These are phyloP conservation scores for Tetracentron sinense DNA, from an alignment of 164 flowering plant genomes.

Conservation along the genomic window DNA sequence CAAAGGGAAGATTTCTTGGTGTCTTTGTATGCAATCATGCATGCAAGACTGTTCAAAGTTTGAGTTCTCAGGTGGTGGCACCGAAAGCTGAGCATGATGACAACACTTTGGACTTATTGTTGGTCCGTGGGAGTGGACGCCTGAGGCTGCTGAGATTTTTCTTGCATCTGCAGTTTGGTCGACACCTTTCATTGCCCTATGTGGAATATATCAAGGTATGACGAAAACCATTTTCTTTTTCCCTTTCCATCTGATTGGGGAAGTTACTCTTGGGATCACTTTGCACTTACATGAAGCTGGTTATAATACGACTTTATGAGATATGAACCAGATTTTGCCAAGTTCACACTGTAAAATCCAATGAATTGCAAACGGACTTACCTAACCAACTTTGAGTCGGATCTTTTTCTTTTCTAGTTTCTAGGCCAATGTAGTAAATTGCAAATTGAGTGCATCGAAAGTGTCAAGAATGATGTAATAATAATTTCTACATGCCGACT, in stretches of 20 bases:
- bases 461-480: too few species aligned
- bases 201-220: conserved; percentile 94
- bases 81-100: conserved; percentile 97
- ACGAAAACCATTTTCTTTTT: background rate
- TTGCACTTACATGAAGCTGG: background rate
- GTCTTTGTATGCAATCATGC: conserved; percentile 93
- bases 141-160: conserved; percentile 74
- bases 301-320: too few species aligned
- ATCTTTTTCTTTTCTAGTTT: background rate
- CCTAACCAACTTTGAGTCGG: background rate
- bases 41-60: conserved; percentile 89
- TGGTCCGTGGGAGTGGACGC: conserved; percentile 90
- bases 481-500: background rate
- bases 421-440: background rate
- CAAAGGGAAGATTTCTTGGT: conserved; percentile 84
- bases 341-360: too few species aligned
- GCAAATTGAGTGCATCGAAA: too few species aligned
- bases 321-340: background rate
- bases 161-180: conserved; percentile 74
- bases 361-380: too few species aligned
- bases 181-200: conserved; percentile 83
- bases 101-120: conserved; percentile 66
- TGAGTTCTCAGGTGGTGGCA: conserved; percentile 93
- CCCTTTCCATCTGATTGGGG: background rate
- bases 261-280: background rate